Base-by-base conservation (phyloP, 2,329 filamentous ascomycete genomes). In the Xylariaceae sp. region DNA sequence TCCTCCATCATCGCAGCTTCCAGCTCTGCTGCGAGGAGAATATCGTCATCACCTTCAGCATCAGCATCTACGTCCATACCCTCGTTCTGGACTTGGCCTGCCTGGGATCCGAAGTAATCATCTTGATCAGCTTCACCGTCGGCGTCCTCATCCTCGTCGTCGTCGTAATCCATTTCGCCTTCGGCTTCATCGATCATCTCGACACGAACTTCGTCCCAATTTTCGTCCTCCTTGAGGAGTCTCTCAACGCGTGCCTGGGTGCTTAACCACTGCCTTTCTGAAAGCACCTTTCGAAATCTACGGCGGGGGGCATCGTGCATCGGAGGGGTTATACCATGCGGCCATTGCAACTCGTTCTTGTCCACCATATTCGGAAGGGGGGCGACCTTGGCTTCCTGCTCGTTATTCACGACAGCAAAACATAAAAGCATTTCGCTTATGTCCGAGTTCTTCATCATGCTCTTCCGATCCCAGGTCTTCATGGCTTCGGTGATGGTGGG, bases 401-500 rank as follows among this genome's bases (percentile, higher is more conserved):
- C 83, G 40, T 65, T 82, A 35, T 72, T 67, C 15, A 91, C 83
- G 24, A 66, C 71, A 8, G 85, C 83, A 43, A 89, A 78, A 2
- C 91, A 86, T 7, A 94, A 68, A 28, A 95, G 75, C 86, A 95
- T 94, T 67, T 95, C 89, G 52, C 85, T 89, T 26, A 95, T 79
- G 58, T 95, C 89, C 24, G 87, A 85, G 8, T 87, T 86, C 67
- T 95, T 95, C 71, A 90, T 89, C 72, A 90, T 89, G 15, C 83
- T 78, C 57, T 87, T 89, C 57, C 83, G 83, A 61, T 95, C 89
- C 87, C 89, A 95, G 44, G 86, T 90, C 71, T 95, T 95, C 85
- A 93, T 89, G 7, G 83, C 85, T 61, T 95, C 89, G 4, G 90
- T 83, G 43, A 95, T 87, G 45, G 87, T 93, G 1, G 89, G 89